These are phyloP conservation scores for Cryptomeria japonica DNA, from an alignment of 75 land plant species.

Conservation along the genomic window DNA sequence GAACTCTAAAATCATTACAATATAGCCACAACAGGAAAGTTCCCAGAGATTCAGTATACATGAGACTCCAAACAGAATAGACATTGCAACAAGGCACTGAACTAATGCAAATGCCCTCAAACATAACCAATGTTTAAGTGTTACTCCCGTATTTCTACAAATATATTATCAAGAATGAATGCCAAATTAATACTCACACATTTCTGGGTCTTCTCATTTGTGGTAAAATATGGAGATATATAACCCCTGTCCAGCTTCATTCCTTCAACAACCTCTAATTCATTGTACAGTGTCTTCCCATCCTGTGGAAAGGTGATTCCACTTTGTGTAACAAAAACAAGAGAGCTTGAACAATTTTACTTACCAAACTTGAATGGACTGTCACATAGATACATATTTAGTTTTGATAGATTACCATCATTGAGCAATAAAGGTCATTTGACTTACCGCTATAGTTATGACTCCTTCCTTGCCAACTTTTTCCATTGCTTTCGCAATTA, in stretches of 20 bases:
- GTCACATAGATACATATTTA: neutral
- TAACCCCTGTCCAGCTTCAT: constrained; percentile 74
- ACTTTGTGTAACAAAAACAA: neutral
- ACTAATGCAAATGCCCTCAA: neutral
- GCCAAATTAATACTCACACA: constrained; percentile 45
- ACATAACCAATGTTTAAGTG: neutral
- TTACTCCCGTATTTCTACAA: neutral
- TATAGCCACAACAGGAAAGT: neutral
- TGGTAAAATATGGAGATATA: constrained; percentile 72
- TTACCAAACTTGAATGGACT: neutral
- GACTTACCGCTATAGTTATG: constrained; percentile 67
- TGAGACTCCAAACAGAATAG: neutral
- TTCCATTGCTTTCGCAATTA: constrained; percentile 88
- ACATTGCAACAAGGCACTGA: neutral
- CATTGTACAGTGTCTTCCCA: constrained; percentile 71
- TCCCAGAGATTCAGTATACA: neutral
- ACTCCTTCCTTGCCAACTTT: constrained; percentile 91
- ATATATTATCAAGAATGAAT: neutral
- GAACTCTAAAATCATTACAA: constrained; percentile 2
- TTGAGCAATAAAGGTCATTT: neutral
- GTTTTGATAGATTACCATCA: neutral
- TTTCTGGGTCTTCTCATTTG: constrained; percentile 67
- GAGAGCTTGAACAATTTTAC: neutral
- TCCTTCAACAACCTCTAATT: constrained; percentile 73
- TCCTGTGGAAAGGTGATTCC: constrained; percentile 37